Conservation (phyloP, 257 asterid species). For the Salvia splendens region DNA sequence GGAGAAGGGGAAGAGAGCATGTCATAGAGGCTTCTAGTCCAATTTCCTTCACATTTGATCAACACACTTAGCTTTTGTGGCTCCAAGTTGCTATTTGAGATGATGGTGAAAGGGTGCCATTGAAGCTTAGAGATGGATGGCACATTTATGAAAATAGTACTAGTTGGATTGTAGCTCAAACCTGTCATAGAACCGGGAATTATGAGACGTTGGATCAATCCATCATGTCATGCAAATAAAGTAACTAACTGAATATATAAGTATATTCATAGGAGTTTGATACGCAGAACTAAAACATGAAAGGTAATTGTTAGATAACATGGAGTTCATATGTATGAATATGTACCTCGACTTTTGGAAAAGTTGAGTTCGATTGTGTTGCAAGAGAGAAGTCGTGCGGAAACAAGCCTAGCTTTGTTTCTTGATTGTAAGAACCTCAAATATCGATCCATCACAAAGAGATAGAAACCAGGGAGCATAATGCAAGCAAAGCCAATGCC, state of each 20-base stretch:
- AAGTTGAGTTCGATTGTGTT: constrained; percentile 76
- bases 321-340: too few relatives aligned
- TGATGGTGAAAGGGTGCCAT: constrained; percentile 96
- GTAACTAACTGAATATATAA: neutral
- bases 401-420: constrained; percentile 52
- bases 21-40: constrained; percentile 79
- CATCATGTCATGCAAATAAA: neutral
- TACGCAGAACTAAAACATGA: too few relatives aligned
- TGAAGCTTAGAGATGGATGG: constrained; percentile 83
- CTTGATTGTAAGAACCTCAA: constrained; percentile 80
- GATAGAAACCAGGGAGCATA: constrained; percentile 90
- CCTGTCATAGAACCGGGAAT: constrained; percentile 34
- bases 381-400: constrained; percentile 72
- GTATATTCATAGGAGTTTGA: too few relatives aligned
- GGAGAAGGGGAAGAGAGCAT: constrained; percentile 60
- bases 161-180: constrained; percentile 70
- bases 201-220: neutral
- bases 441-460: constrained; percentile 78
- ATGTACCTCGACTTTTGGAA: constrained; percentile 64
- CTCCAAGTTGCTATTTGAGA: constrained; percentile 68
- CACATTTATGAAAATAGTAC: constrained; percentile 74
- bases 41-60: constrained; percentile 80
- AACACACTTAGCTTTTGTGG: constrained; percentile 71
- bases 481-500: constrained; percentile 85
- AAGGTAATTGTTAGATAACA: too few relatives aligned